A percentile compares a stretch with the other conserved stretches of the same genome.
Evolutionary conservation across 768 basidiomycete genomes (phyloP).

Genomic region (Flagelloscypha sp.): DNA sequence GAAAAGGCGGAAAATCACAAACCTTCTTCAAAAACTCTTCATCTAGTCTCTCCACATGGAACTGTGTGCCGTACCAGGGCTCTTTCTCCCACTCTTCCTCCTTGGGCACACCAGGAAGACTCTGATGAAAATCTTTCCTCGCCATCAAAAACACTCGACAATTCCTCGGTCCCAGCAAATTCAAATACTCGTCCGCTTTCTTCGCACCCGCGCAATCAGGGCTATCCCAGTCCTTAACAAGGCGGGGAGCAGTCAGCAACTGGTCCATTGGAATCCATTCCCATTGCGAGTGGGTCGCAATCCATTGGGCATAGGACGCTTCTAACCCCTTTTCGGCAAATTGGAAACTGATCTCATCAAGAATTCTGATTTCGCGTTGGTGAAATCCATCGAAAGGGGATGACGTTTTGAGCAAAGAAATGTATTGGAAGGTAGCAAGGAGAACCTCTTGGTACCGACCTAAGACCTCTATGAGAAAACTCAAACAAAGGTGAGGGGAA

Average conservation of each 20-base stretch:
- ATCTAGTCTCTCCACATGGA: conserved; percentile 25
- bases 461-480: conserved; percentile 46
- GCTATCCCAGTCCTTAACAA: conserved; percentile 69
- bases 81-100: conserved; percentile 27
- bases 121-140: conserved; percentile 51
- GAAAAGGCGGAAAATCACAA: conserved; percentile 2
- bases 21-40: conserved; percentile 25
- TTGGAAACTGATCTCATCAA: conserved; percentile 71
- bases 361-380: conserved; percentile 66
- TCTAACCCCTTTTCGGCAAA: conserved; percentile 81
- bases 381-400: conserved; percentile 53
- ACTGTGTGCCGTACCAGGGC: conserved; percentile 45
- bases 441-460: conserved; percentile 65
- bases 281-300: conserved; percentile 68
- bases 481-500: conserved; percentile 6
- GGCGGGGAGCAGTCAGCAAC: conserved; percentile 59
- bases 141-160: conserved; percentile 74
- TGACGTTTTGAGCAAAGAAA: conserved; percentile 57
- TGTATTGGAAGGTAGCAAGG: conserved; percentile 69
- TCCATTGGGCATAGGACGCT: conserved; percentile 68
- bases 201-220: conserved; percentile 31
- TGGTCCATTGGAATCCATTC: conserved; percentile 74
- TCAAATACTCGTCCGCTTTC: conserved; percentile 55
- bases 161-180: conserved; percentile 46
- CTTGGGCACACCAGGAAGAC: conserved; percentile 25